Percentiles rank a stretch among this genome's conserved stretches.
These are phyloP conservation scores for Colletotrichum lini DNA, from an alignment of 2,329 filamentous ascomycete genomes.

Conservation along the genomic window DNA sequence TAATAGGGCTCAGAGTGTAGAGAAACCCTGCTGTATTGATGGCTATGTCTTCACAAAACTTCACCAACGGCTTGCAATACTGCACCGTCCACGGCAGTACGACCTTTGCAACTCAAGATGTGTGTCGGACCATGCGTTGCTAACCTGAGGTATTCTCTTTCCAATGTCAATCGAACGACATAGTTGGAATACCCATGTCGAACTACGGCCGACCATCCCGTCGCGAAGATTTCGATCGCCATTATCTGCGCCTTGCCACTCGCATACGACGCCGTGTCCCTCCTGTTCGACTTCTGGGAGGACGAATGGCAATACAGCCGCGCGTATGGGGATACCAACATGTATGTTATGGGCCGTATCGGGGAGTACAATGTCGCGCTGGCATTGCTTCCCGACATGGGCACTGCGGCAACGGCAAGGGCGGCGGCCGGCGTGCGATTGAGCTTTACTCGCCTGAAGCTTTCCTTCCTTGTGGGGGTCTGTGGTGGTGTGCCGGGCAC, in stretches of 20 bases:
- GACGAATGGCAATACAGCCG: not conserved
- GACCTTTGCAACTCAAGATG: not conserved
- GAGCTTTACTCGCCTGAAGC: conserved; percentile 52
- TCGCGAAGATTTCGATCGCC: not conserved
- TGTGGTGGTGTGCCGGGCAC: conserved; percentile 55
- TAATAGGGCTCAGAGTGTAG: too few relatives aligned
- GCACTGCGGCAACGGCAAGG: conserved; percentile 47
- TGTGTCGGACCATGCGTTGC: not conserved
- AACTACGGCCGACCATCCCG: not conserved
- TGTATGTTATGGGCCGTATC: not conserved
- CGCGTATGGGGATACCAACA: not conserved
- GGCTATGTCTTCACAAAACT: not conserved
- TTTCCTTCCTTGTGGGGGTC: conserved; percentile 56
- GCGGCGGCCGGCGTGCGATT: conserved; percentile 47
- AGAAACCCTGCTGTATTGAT: not conserved
- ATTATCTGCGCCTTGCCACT: not conserved
- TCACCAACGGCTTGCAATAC: not conserved
- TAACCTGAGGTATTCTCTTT: not conserved
- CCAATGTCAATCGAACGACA: not conserved
- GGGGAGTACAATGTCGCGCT: not conserved
- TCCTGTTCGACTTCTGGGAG: not conserved
- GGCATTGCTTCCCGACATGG: conserved; percentile 46
- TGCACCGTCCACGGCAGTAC: not conserved
- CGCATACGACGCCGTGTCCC: not conserved
- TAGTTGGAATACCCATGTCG: not conserved